Evolutionary conservation across 2,329 filamentous ascomycete genomes (phyloP), one percentile per base, ranked within the genome.

Genomic region (Aspergillus ochraceus): DNA sequence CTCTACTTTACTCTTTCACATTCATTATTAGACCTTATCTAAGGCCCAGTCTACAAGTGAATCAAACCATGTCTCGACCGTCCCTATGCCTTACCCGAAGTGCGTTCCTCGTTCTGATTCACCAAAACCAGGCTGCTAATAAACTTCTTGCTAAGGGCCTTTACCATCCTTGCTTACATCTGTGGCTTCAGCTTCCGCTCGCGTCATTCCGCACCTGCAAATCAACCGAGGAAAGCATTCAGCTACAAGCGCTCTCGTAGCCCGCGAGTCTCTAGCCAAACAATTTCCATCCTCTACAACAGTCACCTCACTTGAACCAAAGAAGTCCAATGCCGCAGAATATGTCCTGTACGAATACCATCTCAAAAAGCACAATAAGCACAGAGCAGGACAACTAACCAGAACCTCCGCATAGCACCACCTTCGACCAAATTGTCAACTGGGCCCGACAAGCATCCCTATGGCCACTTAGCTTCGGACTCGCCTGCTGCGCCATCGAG

Each of bases 381-480:
- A 17, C 6, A n/a, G 2, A 1, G 17, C 36, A 6, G 14, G 8
- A 17, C 12, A 17, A 8, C 36, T 42, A n/a, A 42, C 36, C 36
- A 42, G 17, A n/a, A 6, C 17, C 12, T 29, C 14, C 14, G 4
- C 14, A 42, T n/a, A 79, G 76, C 63, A 79, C 76, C 10, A 78
- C 76, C 0, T 74, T 79, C 72, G 92, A 96, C 75, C 86, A 90
- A 74, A 86, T 96, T 68, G 82, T 90, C 77, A 96, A 95, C 80
- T 96, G 92, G 91, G 90, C 89, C 55, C 89, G 91, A 54, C 91
- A 96, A 79, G 88, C 89, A 65, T 96, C 91, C 20, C 82, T 96
- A 62, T 96, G 91, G 91, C 91, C 92, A 70, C 91, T 96, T 90
- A 95, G 91, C 51, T 96, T 96, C 77, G 91, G 90, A 64, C 89